A percentile compares a stretch with the other conserved stretches of the same genome.
phyloP scores from a whole-genome alignment of 805 yeast species.

The Yamadazyma sp. region DNA sequence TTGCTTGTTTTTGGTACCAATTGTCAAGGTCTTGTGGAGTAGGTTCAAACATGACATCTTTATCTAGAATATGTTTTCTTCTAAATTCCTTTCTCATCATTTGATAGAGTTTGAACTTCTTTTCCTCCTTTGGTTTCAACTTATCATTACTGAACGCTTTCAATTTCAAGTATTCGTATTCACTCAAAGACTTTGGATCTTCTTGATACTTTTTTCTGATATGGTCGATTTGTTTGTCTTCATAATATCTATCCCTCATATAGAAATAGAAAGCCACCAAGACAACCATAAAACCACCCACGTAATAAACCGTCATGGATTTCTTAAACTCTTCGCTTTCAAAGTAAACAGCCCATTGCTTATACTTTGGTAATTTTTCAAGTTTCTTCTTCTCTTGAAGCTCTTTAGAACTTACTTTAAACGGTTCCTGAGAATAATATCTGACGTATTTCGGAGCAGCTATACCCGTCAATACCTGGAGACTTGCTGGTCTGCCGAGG shows the following conservation, averaged over 20 bases:
- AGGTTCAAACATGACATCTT: slow-evolving; percentile 36
- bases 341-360: slow-evolving; percentile 39
- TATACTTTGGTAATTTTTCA: slow-evolving; percentile 32
- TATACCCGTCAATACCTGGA: too few species aligned
- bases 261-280: slow-evolving; percentile 58
- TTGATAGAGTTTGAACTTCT: slow-evolving; percentile 58
- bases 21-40: slow-evolving; percentile 38
- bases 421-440: slow-evolving; percentile 25
- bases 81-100: slow-evolving; percentile 48
- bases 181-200: slow-evolving; percentile 45
- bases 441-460: too few species aligned
- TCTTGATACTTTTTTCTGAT: slow-evolving; percentile 35
- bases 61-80: slow-evolving; percentile 33
- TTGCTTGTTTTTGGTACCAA: slow-evolving; percentile 38
- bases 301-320: slow-evolving; percentile 59
- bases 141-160: slow-evolving; percentile 57
- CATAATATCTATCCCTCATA: slow-evolving; percentile 62
- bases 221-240: slow-evolving; percentile 56
- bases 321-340: slow-evolving; percentile 57
- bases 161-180: slow-evolving; percentile 61
- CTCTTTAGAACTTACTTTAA: slow-evolving; percentile 33
- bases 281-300: slow-evolving; percentile 57
- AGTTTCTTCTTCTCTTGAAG: slow-evolving; percentile 23
- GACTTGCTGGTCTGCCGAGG: neutral
- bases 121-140: slow-evolving; percentile 61